phyloP scores from a whole-genome alignment of 192 early-diverging fungal genomes.

The Cetraspora pellucida region DNA sequence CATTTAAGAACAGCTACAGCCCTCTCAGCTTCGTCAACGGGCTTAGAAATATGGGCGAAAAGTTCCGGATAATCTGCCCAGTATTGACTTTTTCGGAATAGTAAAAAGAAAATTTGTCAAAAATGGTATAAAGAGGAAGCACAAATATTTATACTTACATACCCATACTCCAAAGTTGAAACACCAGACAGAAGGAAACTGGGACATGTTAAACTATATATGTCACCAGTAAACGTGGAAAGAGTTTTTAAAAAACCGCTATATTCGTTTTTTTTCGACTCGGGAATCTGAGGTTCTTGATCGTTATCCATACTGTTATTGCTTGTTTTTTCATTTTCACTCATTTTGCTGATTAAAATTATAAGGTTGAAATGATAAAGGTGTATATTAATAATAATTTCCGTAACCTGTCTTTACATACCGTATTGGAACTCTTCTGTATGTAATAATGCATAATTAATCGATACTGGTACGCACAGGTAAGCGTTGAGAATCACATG shows the following conservation, averaged over 20 bases:
- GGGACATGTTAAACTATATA: conserved; percentile 79
- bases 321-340: background rate
- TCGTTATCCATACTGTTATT: background rate
- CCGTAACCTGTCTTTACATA: no score
- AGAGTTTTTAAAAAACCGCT: conserved; percentile 46
- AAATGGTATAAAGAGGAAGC: background rate
- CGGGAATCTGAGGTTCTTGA: background rate
- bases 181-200: conserved; percentile 76
- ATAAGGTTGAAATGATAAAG: no score
- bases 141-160: conserved; percentile 20
- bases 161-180: conserved; percentile 80
- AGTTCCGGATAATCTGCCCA: conserved; percentile 64
- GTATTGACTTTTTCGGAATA: conserved; percentile 47
- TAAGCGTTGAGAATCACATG: no score
- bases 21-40: conserved; percentile 60
- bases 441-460: no score
- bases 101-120: background rate
- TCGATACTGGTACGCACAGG: no score
- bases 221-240: conserved; percentile 78
- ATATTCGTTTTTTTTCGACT: conserved; percentile 20
- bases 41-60: conserved; percentile 67
- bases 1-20: conserved; percentile 71
- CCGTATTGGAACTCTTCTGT: no score
- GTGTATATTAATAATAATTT: no score
- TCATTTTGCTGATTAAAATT: no score